Evolutionary conservation across 2,329 filamentous ascomycete species (phyloP).

Genomic region (Botrytis porri): DNA sequence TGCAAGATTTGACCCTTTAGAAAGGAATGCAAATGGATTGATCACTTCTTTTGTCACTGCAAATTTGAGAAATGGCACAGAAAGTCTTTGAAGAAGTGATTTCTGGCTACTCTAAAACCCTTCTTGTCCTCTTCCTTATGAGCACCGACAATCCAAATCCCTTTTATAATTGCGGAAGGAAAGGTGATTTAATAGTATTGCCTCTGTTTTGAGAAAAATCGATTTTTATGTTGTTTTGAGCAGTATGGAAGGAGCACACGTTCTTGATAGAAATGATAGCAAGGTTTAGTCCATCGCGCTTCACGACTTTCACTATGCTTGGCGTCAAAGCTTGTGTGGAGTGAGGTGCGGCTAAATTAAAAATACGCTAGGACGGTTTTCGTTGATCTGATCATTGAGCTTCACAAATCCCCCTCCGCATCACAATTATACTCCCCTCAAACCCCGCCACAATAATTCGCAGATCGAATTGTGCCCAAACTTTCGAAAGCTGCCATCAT

Average conservation of each 20-base stretch:
- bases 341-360: constrained; percentile 17
- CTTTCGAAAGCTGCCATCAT: constrained; percentile 28
- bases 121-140: constrained; percentile 19
- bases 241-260: not conserved
- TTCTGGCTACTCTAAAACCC: constrained; percentile 39
- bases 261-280: not conserved
- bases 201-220: not conserved
- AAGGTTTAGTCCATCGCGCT: constrained; percentile 15
- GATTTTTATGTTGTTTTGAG: constrained; percentile 2
- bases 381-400: constrained; percentile 12
- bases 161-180: not conserved
- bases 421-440: not conserved
- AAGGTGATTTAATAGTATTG: not conserved
- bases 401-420: not conserved
- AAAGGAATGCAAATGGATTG: constrained; percentile 27
- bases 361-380: constrained; percentile 19
- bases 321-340: constrained; percentile 21
- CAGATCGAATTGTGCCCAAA: not conserved
- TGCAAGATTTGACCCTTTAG: constrained; percentile 26
- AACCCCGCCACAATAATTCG: not conserved
- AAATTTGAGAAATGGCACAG: constrained; percentile 36
- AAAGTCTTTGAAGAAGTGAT: constrained; percentile 37
- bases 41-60: constrained; percentile 23
- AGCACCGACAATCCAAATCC: constrained; percentile 16
- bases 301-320: not conserved